Conservation (phyloP, 257 asterid genomes). For the Cordia subcordata region DNA sequence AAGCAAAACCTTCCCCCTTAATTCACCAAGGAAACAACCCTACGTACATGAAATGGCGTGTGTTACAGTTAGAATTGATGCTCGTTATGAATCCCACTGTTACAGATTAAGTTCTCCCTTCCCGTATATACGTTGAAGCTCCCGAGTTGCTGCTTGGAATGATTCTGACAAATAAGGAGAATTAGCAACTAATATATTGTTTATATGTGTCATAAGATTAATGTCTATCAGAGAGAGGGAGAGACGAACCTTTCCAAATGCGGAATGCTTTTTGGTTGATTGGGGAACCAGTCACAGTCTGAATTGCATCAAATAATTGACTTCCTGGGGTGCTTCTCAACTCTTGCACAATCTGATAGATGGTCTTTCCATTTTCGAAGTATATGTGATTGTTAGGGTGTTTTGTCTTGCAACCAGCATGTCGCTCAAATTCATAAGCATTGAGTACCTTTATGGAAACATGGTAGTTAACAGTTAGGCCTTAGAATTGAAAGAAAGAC, state of each 20-base stretch:
- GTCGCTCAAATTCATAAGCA: constrained; percentile 93
- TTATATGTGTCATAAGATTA: too few species aligned
- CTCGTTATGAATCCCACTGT: constrained; percentile 1
- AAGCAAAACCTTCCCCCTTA: too few species aligned
- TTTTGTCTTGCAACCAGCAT: constrained; percentile 87
- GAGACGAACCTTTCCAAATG: constrained; percentile 85
- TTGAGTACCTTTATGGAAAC: constrained; percentile 57
- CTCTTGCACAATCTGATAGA: constrained; percentile 93
- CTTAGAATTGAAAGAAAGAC: neutral
- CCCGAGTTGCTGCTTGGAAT: constrained; percentile 91
- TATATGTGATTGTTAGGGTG: constrained; percentile 94
- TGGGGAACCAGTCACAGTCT: constrained; percentile 85
- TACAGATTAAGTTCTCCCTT: constrained; percentile 75
- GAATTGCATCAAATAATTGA: constrained; percentile 68
- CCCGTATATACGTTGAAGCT: constrained; percentile 87
- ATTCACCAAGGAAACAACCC: constrained; percentile 18
- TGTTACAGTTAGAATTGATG: constrained; percentile 14
- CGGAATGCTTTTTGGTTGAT: constrained; percentile 90
- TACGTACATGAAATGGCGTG: constrained; percentile 20
- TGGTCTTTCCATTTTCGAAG: constrained; percentile 86
- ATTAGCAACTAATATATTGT: neutral
- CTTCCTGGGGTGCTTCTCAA: constrained; percentile 76
- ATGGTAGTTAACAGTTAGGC: neutral
- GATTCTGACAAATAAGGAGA: constrained; percentile 53
- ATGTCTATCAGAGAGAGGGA: neutral